Percentiles rank a stretch among this genome's conserved stretches.
Evolutionary conservation across 306 rosid species (phyloP).

Genomic region (Ammopiptanthus mongolicus): DNA sequence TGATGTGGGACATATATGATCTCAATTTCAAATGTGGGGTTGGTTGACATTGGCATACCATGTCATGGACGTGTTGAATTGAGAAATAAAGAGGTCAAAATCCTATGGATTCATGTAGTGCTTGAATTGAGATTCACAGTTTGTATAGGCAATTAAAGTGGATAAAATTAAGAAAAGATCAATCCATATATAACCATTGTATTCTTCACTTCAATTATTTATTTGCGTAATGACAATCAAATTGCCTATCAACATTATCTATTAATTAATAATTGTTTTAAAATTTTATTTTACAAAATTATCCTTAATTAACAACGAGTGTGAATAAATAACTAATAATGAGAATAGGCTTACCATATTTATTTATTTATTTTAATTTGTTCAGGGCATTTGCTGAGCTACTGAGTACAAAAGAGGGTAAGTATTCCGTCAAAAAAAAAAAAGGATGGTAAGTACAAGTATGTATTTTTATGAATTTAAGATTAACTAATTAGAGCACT

Average conservation of each 20-base stretch:
- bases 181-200: not conserved
- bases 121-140: constrained; percentile 13
- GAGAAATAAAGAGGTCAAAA: constrained; percentile 23
- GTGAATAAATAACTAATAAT: too few relatives aligned
- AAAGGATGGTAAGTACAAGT: too few relatives aligned
- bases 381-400: not conserved
- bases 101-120: not conserved
- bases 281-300: too few relatives aligned
- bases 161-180: constrained; percentile 1
- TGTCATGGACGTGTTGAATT: constrained; percentile 14
- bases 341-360: too few relatives aligned
- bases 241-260: too few relatives aligned
- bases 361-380: not conserved
- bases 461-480: too few relatives aligned
- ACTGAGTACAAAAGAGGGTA: too few relatives aligned
- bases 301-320: too few relatives aligned
- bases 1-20: constrained; percentile 5
- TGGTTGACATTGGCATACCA: constrained; percentile 28
- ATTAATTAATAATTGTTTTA: too few relatives aligned
- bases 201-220: not conserved
- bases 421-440: too few relatives aligned
- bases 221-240: too few relatives aligned
- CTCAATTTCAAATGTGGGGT: constrained; percentile 37
- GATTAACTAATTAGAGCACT: too few relatives aligned
- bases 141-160: not conserved